A percentile compares a stretch with the other conserved stretches of the same genome.
These are phyloP conservation scores for Trifolium repens DNA, from an alignment of 306 rosid genomes.

Conservation along the genomic window DNA sequence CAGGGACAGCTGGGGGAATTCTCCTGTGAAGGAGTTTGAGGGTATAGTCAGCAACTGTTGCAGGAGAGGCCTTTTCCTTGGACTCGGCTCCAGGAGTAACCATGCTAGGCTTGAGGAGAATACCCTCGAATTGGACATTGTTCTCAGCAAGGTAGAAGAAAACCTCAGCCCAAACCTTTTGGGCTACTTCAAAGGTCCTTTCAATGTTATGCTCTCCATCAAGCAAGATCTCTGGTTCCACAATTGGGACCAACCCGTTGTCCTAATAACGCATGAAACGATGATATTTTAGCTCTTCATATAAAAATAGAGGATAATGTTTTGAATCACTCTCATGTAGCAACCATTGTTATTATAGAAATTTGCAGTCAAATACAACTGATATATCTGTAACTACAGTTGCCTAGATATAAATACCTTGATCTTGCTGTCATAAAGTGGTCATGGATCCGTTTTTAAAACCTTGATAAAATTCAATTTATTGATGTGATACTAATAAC, in stretches of 20 bases:
- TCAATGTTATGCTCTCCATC: conserved; percentile 91
- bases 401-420: neutral
- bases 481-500: neutral
- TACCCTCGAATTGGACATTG: conserved; percentile 87
- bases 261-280: conserved; percentile 34
- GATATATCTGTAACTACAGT: neutral
- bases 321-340: neutral
- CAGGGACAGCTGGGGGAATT: conserved; percentile 95
- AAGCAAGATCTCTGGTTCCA: conserved; percentile 98
- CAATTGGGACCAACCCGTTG: conserved; percentile 70
- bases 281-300: neutral
- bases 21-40: conserved; percentile 84
- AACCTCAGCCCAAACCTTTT: conserved; percentile 93
- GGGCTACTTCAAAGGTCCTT: conserved; percentile 84
- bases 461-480: neutral
- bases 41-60: conserved; percentile 78
- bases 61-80: conserved; percentile 81
- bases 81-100: conserved; percentile 94
- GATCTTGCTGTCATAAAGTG: neutral
- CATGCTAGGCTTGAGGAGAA: conserved; percentile 98
- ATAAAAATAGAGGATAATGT: neutral
- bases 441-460: neutral
- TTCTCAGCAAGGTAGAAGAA: conserved; percentile 92
- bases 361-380: neutral
- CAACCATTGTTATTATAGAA: neutral